These are phyloP conservation scores for Trifolium fragiferum DNA, from an alignment of 306 rosid species.

Conservation along the genomic window DNA sequence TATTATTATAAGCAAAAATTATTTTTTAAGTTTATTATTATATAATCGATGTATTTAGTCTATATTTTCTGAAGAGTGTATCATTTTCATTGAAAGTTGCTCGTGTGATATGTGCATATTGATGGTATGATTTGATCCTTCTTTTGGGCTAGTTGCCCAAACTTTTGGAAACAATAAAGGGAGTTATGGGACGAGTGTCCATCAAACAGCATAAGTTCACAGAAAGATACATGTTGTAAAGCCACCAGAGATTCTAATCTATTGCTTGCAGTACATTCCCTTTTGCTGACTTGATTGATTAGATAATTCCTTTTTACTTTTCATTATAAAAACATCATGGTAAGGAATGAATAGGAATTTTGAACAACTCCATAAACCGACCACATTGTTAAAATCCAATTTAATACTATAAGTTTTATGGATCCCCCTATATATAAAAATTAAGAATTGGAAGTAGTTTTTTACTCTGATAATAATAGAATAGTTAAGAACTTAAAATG, in stretches of 20 bases:
- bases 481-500: too few species aligned
- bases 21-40: too few species aligned
- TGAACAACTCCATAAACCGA: background rate
- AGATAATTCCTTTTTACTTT: conserved; percentile 19
- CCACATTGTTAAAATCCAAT: background rate
- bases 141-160: conserved; percentile 54
- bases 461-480: too few species aligned
- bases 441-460: background rate
- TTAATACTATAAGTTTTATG: background rate
- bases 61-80: too few species aligned
- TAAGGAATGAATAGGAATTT: conserved; percentile 2
- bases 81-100: too few species aligned
- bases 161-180: conserved; percentile 58
- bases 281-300: conserved; percentile 48
- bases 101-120: conserved; percentile 36
- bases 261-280: conserved; percentile 50
- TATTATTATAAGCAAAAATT: too few species aligned
- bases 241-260: conserved; percentile 50
- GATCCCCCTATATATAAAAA: background rate
- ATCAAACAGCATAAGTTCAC: conserved; percentile 44
- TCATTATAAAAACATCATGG: background rate
- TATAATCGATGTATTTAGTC: too few species aligned
- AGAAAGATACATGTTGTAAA: conserved; percentile 51
- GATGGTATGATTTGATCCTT: conserved; percentile 46
- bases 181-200: conserved; percentile 37